Percentiles rank a stretch among this genome's conserved stretches.
phyloP scores from a whole-genome alignment of 345 rosid genomes.

The Boechera retrofracta region DNA sequence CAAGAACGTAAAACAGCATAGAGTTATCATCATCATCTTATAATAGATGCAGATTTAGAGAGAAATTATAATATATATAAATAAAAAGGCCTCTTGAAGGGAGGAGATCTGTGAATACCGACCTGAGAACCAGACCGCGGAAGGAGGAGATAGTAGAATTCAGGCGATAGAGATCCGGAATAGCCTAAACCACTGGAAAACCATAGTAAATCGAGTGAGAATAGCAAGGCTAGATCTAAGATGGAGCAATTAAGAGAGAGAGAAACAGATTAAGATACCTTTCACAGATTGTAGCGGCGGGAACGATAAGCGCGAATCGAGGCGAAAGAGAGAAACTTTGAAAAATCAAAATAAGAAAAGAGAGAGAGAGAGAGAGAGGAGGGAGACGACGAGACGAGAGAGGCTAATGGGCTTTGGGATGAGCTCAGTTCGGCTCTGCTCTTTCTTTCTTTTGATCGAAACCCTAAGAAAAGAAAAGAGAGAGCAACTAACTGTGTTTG shows the following conservation, averaged over 20 bases:
- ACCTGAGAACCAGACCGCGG: neutral
- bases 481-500: constrained; percentile 13
- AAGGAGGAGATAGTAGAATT: neutral
- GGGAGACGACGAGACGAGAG: neutral
- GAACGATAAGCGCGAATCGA: constrained; percentile 40
- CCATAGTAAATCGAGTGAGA: constrained; percentile 18
- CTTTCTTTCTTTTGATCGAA: constrained; percentile 37
- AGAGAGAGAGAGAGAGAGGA: neutral
- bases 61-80: too few relatives aligned
- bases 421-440: constrained; percentile 25
- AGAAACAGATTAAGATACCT: neutral
- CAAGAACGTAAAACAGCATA: neutral
- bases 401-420: constrained; percentile 42
- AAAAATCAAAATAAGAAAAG: neutral
- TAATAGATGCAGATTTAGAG: neutral
- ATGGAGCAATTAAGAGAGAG: neutral
- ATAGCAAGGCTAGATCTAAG: constrained; percentile 7
- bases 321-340: constrained; percentile 11
- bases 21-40: too few relatives aligned
- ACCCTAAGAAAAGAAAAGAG: neutral
- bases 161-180: constrained; percentile 29
- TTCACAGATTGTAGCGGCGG: neutral
- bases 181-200: constrained; percentile 12
- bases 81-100: neutral
- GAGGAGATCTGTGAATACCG: neutral